phyloP scores from a whole-genome alignment of 2,329 filamentous ascomycete genomes.

The Phaeophleospora eucalypticola region DNA sequence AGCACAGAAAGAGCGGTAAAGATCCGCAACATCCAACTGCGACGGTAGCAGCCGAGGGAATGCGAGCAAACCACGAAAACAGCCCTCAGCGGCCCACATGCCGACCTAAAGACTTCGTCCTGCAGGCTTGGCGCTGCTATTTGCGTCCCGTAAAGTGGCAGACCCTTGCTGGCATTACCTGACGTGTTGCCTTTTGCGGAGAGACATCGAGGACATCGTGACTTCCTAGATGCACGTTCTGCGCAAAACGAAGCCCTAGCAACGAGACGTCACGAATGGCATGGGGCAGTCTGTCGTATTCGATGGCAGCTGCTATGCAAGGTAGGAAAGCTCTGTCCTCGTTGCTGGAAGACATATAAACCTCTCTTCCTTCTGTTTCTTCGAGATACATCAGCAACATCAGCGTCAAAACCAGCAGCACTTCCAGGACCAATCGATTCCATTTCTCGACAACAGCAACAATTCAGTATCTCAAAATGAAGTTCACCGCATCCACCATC shows the following conservation, averaged over 20 bases:
- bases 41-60: not conserved
- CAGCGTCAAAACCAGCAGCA: not conserved
- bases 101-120: too few species aligned
- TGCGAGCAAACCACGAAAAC: too few species aligned
- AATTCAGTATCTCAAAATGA: too few species aligned
- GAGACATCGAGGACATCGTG: too few species aligned
- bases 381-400: not conserved
- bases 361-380: not conserved
- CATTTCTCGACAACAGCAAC: not conserved
- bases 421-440: constrained; percentile 2
- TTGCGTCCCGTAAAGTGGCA: not conserved
- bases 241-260: too few species aligned
- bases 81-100: too few species aligned
- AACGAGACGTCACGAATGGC: too few species aligned
- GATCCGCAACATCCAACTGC: not conserved
- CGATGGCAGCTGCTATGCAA: not conserved
- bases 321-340: not conserved
- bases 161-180: too few species aligned
- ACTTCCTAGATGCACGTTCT: too few species aligned
- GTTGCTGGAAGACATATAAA: not conserved
- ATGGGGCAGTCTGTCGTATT: too few species aligned
- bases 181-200: too few species aligned
- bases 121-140: not conserved
- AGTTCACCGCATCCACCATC: constrained; percentile 36
- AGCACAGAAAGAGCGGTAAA: not conserved